These are phyloP conservation scores for Isoetes taiwanensis DNA, from an alignment of 75 land plant genomes.

Conservation along the genomic window DNA sequence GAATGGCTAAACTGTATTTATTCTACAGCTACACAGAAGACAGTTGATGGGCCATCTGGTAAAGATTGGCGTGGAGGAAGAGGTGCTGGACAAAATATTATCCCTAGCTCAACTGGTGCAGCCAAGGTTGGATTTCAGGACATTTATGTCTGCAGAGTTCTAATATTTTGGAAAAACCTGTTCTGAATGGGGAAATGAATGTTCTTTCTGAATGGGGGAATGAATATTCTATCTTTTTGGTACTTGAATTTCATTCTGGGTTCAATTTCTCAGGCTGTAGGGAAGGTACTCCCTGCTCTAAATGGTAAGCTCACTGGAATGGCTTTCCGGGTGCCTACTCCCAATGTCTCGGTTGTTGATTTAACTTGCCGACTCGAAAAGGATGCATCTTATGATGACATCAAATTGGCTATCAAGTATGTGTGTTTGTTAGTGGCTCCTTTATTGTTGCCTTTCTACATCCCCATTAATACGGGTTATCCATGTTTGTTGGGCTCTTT, in stretches of 20 bases:
- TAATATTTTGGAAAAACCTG: neutral
- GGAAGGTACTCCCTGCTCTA: constrained; percentile 89
- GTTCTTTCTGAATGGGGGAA: neutral
- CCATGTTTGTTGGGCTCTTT: neutral
- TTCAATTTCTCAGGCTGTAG: constrained; percentile 61
- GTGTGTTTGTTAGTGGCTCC: neutral
- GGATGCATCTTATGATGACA: constrained; percentile 78
- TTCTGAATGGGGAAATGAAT: neutral
- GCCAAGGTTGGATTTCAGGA: constrained; percentile 32
- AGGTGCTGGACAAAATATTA: constrained; percentile 58
- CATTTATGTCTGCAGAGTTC: neutral
- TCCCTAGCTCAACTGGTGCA: constrained; percentile 68
- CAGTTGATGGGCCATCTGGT: constrained; percentile 63
- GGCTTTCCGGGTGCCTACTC: constrained; percentile 95
- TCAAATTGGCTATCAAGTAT: constrained; percentile 80
- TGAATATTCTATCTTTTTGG: neutral
- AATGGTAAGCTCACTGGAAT: constrained; percentile 97
- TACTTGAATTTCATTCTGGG: neutral
- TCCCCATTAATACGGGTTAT: neutral
- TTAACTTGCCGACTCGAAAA: constrained; percentile 69
- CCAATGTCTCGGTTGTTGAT: constrained; percentile 94
- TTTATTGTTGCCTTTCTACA: neutral
- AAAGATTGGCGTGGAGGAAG: constrained; percentile 72
- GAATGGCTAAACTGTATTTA: neutral
- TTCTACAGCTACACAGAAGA: constrained; percentile 52